Conservation (phyloP, 2,329 filamentous ascomycete genomes). For the Chaetomiaceae sp. region DNA sequence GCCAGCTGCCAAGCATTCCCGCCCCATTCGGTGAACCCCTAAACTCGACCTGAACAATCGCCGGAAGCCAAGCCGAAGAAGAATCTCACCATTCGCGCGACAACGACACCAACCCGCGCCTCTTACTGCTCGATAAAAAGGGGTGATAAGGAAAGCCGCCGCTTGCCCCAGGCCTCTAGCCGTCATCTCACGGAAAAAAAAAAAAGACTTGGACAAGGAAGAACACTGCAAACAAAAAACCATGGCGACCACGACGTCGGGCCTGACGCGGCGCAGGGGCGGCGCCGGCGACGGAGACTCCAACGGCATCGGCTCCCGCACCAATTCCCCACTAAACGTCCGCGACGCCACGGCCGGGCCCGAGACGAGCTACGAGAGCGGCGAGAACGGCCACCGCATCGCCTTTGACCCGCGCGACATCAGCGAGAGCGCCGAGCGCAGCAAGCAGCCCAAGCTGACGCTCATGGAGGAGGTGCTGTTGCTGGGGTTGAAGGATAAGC, state of each 20-base stretch:
- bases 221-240: background rate
- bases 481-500: constrained; percentile 96
- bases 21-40: constrained; percentile 7
- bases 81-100: constrained; percentile 1
- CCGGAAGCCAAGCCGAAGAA: constrained; percentile 7
- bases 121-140: background rate
- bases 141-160: background rate
- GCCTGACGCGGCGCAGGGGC: constrained; percentile 64
- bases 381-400: constrained; percentile 97
- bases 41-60: constrained; percentile 6
- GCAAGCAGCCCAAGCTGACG: constrained; percentile 96
- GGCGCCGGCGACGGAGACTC: constrained; percentile 54
- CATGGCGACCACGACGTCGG: constrained; percentile 43
- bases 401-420: constrained; percentile 96
- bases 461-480: constrained; percentile 98
- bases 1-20: constrained; percentile 5
- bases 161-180: background rate
- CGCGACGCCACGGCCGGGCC: constrained; percentile 46
- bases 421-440: constrained; percentile 91
- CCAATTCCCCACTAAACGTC: constrained; percentile 52
- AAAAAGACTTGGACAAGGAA: background rate
- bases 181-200: background rate
- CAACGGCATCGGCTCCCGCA: constrained; percentile 51
- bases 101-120: background rate
- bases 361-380: constrained; percentile 83